Conservation (phyloP, 2,329 filamentous ascomycete species). For the Phoma herbarum region DNA sequence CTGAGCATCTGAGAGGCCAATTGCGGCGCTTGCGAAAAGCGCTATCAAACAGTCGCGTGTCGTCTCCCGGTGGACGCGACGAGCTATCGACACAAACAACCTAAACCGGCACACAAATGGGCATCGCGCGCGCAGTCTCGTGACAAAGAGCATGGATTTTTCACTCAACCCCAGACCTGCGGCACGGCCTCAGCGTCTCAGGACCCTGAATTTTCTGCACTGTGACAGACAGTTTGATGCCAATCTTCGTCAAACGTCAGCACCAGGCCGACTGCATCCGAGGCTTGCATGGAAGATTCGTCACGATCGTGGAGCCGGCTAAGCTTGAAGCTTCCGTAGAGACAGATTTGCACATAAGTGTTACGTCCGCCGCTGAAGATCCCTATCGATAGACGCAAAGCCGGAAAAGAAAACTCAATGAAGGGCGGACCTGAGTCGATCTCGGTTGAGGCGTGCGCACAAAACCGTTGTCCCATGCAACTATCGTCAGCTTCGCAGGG, state of each 20-base stretch:
- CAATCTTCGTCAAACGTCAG: slow-evolving; percentile 28
- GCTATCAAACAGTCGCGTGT: slow-evolving; percentile 38
- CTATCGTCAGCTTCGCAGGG: slow-evolving; percentile 21
- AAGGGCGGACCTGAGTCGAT: slow-evolving; percentile 18
- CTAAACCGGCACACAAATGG: slow-evolving; percentile 27
- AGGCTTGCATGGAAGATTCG: slow-evolving; percentile 21
- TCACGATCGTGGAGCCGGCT: slow-evolving; percentile 20
- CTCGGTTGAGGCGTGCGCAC: slow-evolving; percentile 19
- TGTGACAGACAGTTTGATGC: slow-evolving; percentile 30
- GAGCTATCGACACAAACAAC: slow-evolving; percentile 44
- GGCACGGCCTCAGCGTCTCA: slow-evolving; percentile 40
- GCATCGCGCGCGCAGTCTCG: slow-evolving; percentile 42
- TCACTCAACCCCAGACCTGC: slow-evolving; percentile 40
- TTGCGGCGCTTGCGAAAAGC: slow-evolving; percentile 41
- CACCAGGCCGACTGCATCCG: slow-evolving; percentile 28
- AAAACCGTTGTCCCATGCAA: slow-evolving; percentile 22
- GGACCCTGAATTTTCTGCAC: slow-evolving; percentile 39
- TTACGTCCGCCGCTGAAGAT: slow-evolving; percentile 22
- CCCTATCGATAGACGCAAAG: slow-evolving; percentile 15
- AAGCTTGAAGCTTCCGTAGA: slow-evolving; percentile 11
- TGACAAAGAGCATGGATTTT: slow-evolving; percentile 36
- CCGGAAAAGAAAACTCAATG: slow-evolving; percentile 21
- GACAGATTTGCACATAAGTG: slow-evolving; percentile 15
- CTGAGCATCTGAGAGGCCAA: slow-evolving; percentile 44
- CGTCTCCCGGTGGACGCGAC: slow-evolving; percentile 47